These are phyloP conservation scores for Pichia heedii DNA, from an alignment of 805 yeast genomes.

Conservation along the genomic window DNA sequence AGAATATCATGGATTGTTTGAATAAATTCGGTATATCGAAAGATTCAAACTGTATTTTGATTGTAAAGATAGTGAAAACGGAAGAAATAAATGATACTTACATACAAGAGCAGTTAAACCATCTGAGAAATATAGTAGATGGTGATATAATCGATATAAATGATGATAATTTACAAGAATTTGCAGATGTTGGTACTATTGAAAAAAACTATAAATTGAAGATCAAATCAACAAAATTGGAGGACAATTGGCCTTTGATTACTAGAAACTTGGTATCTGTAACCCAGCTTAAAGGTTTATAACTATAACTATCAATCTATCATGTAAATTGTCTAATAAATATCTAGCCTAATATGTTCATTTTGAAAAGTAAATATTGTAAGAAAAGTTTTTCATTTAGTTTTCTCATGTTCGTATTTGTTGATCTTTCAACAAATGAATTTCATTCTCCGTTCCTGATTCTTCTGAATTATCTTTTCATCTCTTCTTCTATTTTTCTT, in stretches of 20 bases:
- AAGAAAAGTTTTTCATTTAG: too few relatives aligned
- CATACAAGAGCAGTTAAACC: slow-evolving; percentile 9
- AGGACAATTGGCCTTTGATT: slow-evolving; percentile 14
- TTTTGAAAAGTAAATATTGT: too few relatives aligned
- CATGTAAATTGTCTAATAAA: too few relatives aligned
- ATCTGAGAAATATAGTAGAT: slow-evolving; percentile 18
- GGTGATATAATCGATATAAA: slow-evolving; percentile 29
- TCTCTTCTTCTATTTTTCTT: background rate
- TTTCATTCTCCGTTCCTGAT: too few relatives aligned
- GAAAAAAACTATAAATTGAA: slow-evolving; percentile 21
- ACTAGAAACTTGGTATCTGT: slow-evolving; percentile 19
- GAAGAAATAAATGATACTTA: slow-evolving; percentile 9
- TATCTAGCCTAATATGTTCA: too few relatives aligned
- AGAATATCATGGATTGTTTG: slow-evolving; percentile 64
- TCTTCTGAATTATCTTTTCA: too few relatives aligned
- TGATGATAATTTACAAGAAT: slow-evolving; percentile 24
- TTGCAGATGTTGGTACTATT: slow-evolving; percentile 25
- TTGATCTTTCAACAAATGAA: too few relatives aligned
- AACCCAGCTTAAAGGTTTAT: slow-evolving; percentile 25
- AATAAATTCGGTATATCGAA: slow-evolving; percentile 61
- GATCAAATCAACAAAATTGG: slow-evolving; percentile 6
- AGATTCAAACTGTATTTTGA: slow-evolving; percentile 36
- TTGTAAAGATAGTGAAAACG: slow-evolving; percentile 37
- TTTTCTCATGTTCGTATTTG: too few relatives aligned
- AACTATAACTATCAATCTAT: too few relatives aligned